Conservation (phyloP, 2,329 filamentous ascomycete genomes). For the Cyanodermella asteris region DNA sequence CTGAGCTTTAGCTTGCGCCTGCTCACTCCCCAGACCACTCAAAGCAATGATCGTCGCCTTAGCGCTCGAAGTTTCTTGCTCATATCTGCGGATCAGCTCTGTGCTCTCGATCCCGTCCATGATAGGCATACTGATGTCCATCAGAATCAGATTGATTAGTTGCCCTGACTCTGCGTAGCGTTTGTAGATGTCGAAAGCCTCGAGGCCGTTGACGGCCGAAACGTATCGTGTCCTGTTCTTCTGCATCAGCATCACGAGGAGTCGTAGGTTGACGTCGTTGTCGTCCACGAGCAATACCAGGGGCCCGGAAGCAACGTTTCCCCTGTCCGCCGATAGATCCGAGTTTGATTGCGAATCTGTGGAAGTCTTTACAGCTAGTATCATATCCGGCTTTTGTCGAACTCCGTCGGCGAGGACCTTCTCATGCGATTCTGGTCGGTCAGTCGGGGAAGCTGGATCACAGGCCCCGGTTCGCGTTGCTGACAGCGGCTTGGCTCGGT, state of each 20-base stretch:
- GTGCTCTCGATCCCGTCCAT: slow-evolving; percentile 25
- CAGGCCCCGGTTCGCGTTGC: too few relatives aligned
- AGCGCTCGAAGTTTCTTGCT: not conserved
- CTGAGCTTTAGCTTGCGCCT: too few relatives aligned
- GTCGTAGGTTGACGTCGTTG: slow-evolving; percentile 22
- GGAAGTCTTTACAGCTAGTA: too few relatives aligned
- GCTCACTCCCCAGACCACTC: too few relatives aligned
- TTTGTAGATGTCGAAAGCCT: slow-evolving; percentile 20
- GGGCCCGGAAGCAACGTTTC: too few relatives aligned
- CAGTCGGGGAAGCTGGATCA: too few relatives aligned
- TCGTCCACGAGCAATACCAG: slow-evolving; percentile 25
- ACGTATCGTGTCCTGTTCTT: slow-evolving; percentile 16
- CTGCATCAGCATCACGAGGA: slow-evolving; percentile 22
- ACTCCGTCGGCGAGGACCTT: too few relatives aligned
- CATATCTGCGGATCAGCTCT: slow-evolving; percentile 15
- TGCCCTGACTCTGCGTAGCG: slow-evolving; percentile 6
- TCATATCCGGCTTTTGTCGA: too few relatives aligned
- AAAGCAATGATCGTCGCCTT: not conserved
- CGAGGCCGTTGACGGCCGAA: slow-evolving; percentile 20
- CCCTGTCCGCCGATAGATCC: too few relatives aligned
- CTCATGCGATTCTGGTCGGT: too few relatives aligned
- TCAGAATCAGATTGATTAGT: not conserved
- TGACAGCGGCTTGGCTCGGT: too few relatives aligned
- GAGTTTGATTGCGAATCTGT: too few relatives aligned
- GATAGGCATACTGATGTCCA: slow-evolving; percentile 24